These are phyloP conservation scores for Corylus avellana DNA, from an alignment of 306 rosid species.

Conservation along the genomic window DNA sequence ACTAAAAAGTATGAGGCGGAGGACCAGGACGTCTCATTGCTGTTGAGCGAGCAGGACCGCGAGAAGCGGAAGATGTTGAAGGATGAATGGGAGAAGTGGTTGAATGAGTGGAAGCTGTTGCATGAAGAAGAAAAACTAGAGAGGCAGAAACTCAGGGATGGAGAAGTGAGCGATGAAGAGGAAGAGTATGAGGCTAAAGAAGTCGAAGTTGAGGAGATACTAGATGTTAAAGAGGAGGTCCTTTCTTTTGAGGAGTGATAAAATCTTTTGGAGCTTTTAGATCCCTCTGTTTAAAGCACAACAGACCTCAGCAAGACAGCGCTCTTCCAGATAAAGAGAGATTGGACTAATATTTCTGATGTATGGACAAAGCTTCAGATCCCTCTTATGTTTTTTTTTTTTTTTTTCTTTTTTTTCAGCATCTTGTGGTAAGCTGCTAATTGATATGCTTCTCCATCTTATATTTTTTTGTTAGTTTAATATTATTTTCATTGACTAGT, in stretches of 20 bases:
- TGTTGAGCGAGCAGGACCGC: slow-evolving; percentile 83
- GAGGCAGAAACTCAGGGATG: slow-evolving; percentile 70
- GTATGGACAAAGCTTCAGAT: no score
- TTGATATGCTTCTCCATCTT: no score
- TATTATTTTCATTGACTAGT: no score
- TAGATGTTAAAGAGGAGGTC: slow-evolving; percentile 57
- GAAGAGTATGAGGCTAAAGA: slow-evolving; percentile 94
- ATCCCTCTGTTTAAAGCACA: neutral
- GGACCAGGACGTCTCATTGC: slow-evolving; percentile 79
- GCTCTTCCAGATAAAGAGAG: neutral
- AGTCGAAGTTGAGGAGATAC: slow-evolving; percentile 72
- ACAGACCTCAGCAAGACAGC: neutral
- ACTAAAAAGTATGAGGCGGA: slow-evolving; percentile 91
- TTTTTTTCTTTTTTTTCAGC: no score
- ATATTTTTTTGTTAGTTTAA: no score
- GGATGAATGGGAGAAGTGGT: slow-evolving; percentile 91
- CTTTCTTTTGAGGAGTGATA: slow-evolving; percentile 42
- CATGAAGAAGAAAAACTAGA: slow-evolving; percentile 51
- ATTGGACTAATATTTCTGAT: neutral
- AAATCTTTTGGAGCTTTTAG: neutral
- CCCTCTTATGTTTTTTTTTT: no score
- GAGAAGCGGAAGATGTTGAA: slow-evolving; percentile 71
- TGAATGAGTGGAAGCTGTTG: slow-evolving; percentile 64
- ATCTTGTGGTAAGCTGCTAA: no score
- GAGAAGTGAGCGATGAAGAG: slow-evolving; percentile 92